Evolutionary conservation across 1,139 yeast genomes (phyloP), one percentile per base, ranked within the genome.

Genomic region (Protomyces inouyei): DNA sequence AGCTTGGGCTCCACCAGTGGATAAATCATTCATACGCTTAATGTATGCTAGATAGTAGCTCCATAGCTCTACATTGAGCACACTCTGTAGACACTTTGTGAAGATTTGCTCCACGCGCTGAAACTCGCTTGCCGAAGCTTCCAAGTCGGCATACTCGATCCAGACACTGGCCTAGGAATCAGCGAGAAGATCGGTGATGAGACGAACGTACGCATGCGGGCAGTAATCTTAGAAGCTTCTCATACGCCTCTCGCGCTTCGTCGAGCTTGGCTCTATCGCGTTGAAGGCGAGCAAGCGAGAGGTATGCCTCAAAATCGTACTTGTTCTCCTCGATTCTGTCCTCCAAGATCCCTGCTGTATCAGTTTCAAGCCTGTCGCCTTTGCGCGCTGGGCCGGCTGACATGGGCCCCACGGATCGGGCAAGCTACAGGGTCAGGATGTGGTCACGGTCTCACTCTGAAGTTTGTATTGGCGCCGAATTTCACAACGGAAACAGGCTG

Each of bases 1-100:
- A 0, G 96, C 95, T 69, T 83, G 85, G 70, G 88, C 95, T 40
- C 95, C 96, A 32, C 95, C 95, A 1, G 93, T 86, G 28, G 88
- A 81, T 52, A 72, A 68, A 72, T 88, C 89, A 73, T 91, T 88
- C 52, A 85, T 86, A 67, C 93, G 80, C 68, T 93, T 83, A 54
- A 89, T 91, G 72, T 89, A 91, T 53, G 83, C 84, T 45, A 93
- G 83, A 73, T 93, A 93, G 46, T 83, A 76, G 60, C 85, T 80
- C 85, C 95, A 92, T 40, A 93, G 76, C 40, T 83, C 83, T 51
- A 88, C 85, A 70, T 84, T 81, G 57, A 81, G 83, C 8, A 86
- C 82, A 38, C 80, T 78, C 2, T 83, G 81, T 66, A 90, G 79
- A 69, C 88, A 83, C 66, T 84, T 78, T 36, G 82, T 80, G 73